phyloP scores from a whole-genome alignment of 352 stramenopile species.

The Thalassiosira exigua region DNA sequence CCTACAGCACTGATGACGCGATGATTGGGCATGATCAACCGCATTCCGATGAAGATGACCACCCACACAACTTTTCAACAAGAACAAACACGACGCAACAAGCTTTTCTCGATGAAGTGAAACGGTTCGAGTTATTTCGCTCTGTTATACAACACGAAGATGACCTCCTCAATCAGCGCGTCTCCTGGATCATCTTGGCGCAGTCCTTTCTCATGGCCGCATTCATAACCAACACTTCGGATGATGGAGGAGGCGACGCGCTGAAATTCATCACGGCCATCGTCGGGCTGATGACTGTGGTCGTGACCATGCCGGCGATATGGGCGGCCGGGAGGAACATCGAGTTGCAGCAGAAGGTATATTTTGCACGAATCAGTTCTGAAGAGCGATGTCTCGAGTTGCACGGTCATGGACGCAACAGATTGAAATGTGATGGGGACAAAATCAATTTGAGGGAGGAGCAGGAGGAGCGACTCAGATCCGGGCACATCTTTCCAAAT shows the following conservation, averaged over 20 bases:
- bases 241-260: conserved; percentile 19
- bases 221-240: conserved; percentile 36
- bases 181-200: conserved; percentile 60
- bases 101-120: conserved; percentile 34
- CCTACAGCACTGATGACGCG: no score
- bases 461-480: conserved; percentile 4
- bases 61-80: not conserved
- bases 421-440: not conserved
- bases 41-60: not conserved
- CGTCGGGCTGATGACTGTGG: conserved; percentile 47
- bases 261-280: conserved; percentile 54
- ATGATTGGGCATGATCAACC: not conserved
- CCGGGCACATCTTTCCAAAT: conserved; percentile 48
- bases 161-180: conserved; percentile 60
- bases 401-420: conserved; percentile 30
- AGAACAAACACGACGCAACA: conserved; percentile 13
- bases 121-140: conserved; percentile 59
- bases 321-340: conserved; percentile 52
- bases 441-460: conserved; percentile 17
- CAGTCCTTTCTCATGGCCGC: conserved; percentile 66
- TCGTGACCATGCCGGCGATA: conserved; percentile 54
- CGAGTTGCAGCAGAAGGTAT: conserved; percentile 60
- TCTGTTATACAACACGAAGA: conserved; percentile 62
- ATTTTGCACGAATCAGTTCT: conserved; percentile 44
- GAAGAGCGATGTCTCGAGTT: conserved; percentile 36